Evolutionary conservation across 768 basidiomycete genomes (phyloP).

Genomic region (Suillus placidus): DNA sequence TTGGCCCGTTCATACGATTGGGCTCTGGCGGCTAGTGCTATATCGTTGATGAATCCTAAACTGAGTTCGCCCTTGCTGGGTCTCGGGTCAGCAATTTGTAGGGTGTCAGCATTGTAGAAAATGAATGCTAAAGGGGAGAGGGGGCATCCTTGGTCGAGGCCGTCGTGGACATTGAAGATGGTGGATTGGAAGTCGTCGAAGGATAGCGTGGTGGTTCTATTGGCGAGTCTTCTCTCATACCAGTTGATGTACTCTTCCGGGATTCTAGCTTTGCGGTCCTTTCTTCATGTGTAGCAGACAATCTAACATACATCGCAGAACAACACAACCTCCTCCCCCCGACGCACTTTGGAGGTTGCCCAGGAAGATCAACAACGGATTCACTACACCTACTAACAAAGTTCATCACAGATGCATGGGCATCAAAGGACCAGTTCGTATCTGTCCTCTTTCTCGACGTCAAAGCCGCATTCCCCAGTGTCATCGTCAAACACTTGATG

Average conservation of each 20-base stretch:
- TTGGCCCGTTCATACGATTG: neutral
- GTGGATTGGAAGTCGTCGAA: slow-evolving; percentile 31
- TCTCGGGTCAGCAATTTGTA: slow-evolving; percentile 9
- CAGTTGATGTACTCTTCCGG: slow-evolving; percentile 10
- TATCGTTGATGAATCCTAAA: slow-evolving; percentile 14
- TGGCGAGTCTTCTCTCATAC: neutral
- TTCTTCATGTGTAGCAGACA: neutral
- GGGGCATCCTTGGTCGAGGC: slow-evolving; percentile 33
- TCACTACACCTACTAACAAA: too few relatives aligned
- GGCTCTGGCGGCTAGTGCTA: neutral
- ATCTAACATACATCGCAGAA: too few relatives aligned
- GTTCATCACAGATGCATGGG: too few relatives aligned
- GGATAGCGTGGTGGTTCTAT: slow-evolving; percentile 3
- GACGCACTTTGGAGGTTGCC: too few relatives aligned
- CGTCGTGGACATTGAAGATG: slow-evolving; percentile 20
- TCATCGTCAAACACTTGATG: too few relatives aligned
- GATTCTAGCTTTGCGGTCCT: neutral
- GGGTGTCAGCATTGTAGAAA: slow-evolving; percentile 32
- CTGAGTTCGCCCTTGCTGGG: neutral
- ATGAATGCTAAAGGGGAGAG: slow-evolving; percentile 28
- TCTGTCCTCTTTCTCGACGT: too few relatives aligned
- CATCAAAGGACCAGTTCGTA: too few relatives aligned
- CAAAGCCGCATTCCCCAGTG: too few relatives aligned
- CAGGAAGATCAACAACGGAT: too few relatives aligned
- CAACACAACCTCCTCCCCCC: too few relatives aligned